Conservation (phyloP, 1,139 yeast species). For the Trichomonascaceae sp. region DNA sequence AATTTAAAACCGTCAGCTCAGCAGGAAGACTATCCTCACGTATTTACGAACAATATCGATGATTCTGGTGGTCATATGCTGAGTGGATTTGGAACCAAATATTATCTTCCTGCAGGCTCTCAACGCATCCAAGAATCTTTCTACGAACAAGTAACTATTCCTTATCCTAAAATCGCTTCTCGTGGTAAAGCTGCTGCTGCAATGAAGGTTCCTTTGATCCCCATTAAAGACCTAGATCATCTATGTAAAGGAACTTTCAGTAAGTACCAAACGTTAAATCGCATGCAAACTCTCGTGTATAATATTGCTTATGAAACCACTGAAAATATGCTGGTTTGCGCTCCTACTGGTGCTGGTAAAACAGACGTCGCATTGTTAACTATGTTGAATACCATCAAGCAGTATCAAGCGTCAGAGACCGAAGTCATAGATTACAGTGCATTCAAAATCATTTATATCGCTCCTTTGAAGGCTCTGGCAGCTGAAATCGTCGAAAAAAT, state of each 20-base stretch:
- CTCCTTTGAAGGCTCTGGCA: conserved; percentile 93
- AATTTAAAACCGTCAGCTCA: background rate
- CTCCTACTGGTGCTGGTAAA: conserved; percentile 99
- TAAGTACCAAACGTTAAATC: conserved; percentile 69
- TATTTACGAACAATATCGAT: conserved; percentile 51
- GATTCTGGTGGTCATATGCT: conserved; percentile 52
- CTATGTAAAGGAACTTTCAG: conserved; percentile 81
- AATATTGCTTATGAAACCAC: conserved; percentile 91
- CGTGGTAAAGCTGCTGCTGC: conserved; percentile 38
- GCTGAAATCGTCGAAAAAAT: conserved; percentile 95
- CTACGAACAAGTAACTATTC: conserved; percentile 80
- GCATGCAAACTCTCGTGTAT: conserved; percentile 86
- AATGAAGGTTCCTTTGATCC: conserved; percentile 39
- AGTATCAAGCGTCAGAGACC: conserved; percentile 43
- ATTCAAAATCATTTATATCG: conserved; percentile 89
- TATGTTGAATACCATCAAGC: conserved; percentile 73
- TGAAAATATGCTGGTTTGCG: conserved; percentile 95
- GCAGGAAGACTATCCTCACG: conserved; percentile 67
- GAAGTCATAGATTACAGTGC: conserved; percentile 59
- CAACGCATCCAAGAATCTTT: conserved; percentile 50
- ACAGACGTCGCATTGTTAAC: conserved; percentile 93
- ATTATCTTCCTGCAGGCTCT: conserved; percentile 76
- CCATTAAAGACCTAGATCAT: conserved; percentile 59
- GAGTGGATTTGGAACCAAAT: conserved; percentile 75
- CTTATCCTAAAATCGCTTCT: conserved; percentile 54